Conservation (phyloP, 2,329 filamentous ascomycete species). For the Lanzia echinophila region DNA sequence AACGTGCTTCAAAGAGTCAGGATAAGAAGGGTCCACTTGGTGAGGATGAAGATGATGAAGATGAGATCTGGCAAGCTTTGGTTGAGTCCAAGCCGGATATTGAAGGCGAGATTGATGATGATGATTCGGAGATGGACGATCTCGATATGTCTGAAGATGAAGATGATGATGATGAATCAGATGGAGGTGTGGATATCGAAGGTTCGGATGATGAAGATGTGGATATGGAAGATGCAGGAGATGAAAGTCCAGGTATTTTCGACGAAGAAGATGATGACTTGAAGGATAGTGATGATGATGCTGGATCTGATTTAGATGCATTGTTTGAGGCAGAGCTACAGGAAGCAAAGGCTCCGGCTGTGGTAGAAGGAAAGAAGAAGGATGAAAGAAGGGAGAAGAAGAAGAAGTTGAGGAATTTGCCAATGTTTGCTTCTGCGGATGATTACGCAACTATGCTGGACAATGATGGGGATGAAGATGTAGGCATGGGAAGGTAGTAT, state of each 20-base stretch:
- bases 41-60: conserved; percentile 51
- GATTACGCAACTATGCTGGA: conserved; percentile 86
- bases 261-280: conserved; percentile 35
- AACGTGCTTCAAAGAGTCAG: conserved; percentile 46
- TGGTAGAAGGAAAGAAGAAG: conserved; percentile 25
- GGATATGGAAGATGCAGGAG: conserved; percentile 15
- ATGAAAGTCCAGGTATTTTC: conserved; percentile 20
- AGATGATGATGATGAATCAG: conserved; percentile 42
- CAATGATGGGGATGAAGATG: conserved; percentile 53
- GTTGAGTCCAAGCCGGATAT: conserved; percentile 74
- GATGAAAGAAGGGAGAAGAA: conserved; percentile 52
- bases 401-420: conserved; percentile 81
- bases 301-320: conserved; percentile 43
- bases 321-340: conserved; percentile 31
- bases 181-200: conserved; percentile 39
- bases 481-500: conserved; percentile 7
- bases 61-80: conserved; percentile 88
- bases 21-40: conserved; percentile 42
- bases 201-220: conserved; percentile 36
- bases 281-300: conserved; percentile 42
- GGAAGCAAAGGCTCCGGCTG: conserved; percentile 34
- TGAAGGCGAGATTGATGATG: conserved; percentile 56
- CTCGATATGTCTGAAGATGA: conserved; percentile 43
- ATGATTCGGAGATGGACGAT: conserved; percentile 42
- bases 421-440: conserved; percentile 87